These are phyloP conservation scores for Myrica gale DNA, from an alignment of 306 rosid genomes.

Conservation along the genomic window DNA sequence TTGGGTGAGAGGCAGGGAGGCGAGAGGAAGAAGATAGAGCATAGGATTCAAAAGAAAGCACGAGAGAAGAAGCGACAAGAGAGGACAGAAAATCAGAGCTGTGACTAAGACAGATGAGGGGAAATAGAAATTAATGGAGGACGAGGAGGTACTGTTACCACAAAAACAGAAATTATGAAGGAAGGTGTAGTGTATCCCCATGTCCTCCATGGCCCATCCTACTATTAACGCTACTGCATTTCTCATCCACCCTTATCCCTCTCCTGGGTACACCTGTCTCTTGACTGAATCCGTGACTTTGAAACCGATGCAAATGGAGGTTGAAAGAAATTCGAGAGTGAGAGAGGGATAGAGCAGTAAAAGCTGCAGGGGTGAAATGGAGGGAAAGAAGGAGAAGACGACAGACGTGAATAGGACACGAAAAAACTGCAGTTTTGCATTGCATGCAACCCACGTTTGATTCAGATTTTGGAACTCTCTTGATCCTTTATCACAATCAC, in stretches of 20 bases:
- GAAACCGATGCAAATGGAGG: slow-evolving; percentile 4
- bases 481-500: background rate
- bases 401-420: slow-evolving; percentile 41
- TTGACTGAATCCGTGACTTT: background rate
- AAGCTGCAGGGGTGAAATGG: slow-evolving; percentile 35
- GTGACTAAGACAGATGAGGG: slow-evolving; percentile 32
- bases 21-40: background rate
- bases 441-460: slow-evolving; percentile 39
- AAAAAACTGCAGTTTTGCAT: slow-evolving; percentile 31
- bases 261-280: background rate
- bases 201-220: background rate
- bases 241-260: background rate
- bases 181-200: background rate
- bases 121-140: slow-evolving; percentile 24
- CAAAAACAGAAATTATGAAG: background rate
- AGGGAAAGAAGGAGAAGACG: slow-evolving; percentile 38
- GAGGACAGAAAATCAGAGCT: slow-evolving; percentile 12
- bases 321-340: slow-evolving; percentile 36
- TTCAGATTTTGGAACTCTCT: slow-evolving; percentile 28
- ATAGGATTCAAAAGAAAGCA: background rate
- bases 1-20: too few species aligned
- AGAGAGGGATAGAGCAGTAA: slow-evolving; percentile 3
- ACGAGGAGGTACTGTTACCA: slow-evolving; percentile 5
- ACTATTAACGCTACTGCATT: background rate
- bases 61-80: background rate